Evolutionary conservation across 164 flowering plant genomes (phyloP), one percentile per base, ranked within the genome.

Genomic region (Chimonanthus salicifolius): DNA sequence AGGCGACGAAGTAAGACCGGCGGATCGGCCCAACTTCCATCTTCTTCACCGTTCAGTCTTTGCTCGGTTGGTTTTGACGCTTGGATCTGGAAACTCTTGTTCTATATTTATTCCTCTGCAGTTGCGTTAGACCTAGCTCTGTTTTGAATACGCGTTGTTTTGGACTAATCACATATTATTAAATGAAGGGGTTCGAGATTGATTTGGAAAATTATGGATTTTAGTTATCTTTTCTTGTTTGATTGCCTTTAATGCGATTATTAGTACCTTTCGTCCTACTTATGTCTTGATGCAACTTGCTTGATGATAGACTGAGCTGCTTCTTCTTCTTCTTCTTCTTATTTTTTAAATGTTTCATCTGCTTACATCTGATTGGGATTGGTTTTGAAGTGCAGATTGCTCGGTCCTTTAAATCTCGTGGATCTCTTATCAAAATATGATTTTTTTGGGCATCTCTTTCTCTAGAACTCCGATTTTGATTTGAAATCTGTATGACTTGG

Each of bases 61-160:
- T 48, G 47, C 64, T 9, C 54, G 80, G 76, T 66, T 11, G 7
- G 80, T 6, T 49, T 7, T 49, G 60, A 69, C 48, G 49, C 50
- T 51, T 18, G 11, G 47, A 66, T 66, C 49, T 66, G 68, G 44
- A 45, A 5, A 46, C 11, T 13, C 13, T 46, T 48, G 44, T 4
- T 45, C 5, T 66, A 16, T 3, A 20, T 69, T 15, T 44, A 10
- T 20, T 69, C 20, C 7, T 64, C 50, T 54, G 47, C 65, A 9
- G 64, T 11, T 49, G 67, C 48, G n/a, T 3, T 46, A 49, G 75
- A 64, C 66, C 75, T 43, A 68, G 45, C 16, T 43, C 58, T 43
- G 3, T 68, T 72, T 58, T 47, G 16, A 21, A 49, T 60, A 11
- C 54, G 44, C 48, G 47, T 20, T 5, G 46, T 1, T 58, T 68